Evolutionary conservation across 352 stramenopile species (phyloP).

Genomic region (Phytopythium ostracodes): DNA sequence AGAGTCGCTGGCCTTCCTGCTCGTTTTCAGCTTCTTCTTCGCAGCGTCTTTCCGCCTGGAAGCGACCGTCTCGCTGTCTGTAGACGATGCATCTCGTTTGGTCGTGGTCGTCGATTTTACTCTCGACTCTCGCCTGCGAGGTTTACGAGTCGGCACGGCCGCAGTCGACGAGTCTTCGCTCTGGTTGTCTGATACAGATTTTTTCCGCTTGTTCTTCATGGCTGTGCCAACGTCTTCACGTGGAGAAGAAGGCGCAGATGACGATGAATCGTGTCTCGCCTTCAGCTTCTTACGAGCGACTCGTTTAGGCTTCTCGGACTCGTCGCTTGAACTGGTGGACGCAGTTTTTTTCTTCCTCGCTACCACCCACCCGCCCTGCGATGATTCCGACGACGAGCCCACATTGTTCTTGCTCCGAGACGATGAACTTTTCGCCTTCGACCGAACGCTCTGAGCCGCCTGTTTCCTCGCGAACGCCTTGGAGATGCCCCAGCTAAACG

Average conservation of each 20-base stretch:
- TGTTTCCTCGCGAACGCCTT: slow-evolving; percentile 69
- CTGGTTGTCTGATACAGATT: slow-evolving; percentile 1
- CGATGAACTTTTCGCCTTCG: slow-evolving; percentile 7
- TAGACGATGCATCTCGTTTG: background rate
- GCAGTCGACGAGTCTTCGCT: background rate
- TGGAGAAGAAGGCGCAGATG: background rate
- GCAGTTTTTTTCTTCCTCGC: slow-evolving; percentile 7
- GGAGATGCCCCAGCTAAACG: slow-evolving; percentile 65
- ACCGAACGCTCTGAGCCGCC: slow-evolving; percentile 6
- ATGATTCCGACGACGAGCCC: background rate
- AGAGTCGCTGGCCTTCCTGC: background rate
- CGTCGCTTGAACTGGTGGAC: slow-evolving; percentile 16
- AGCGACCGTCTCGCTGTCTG: background rate
- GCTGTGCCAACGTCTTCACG: background rate
- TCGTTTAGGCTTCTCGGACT: background rate
- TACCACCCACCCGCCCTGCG: slow-evolving; percentile 6
- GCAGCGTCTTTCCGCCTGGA: background rate
- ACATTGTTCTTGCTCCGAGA: slow-evolving; percentile 15
- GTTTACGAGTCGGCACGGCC: background rate
- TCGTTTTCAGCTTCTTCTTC: background rate
- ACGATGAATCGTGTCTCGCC: background rate
- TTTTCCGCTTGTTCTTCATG: background rate
- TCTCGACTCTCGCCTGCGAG: background rate
- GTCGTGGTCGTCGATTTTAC: background rate
- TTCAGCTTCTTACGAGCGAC: background rate